Percentiles rank a stretch among this genome's conserved stretches.
Conservation (phyloP, 108 stramenopile genomes). For the Nannochloropsis oceanica region DNA sequence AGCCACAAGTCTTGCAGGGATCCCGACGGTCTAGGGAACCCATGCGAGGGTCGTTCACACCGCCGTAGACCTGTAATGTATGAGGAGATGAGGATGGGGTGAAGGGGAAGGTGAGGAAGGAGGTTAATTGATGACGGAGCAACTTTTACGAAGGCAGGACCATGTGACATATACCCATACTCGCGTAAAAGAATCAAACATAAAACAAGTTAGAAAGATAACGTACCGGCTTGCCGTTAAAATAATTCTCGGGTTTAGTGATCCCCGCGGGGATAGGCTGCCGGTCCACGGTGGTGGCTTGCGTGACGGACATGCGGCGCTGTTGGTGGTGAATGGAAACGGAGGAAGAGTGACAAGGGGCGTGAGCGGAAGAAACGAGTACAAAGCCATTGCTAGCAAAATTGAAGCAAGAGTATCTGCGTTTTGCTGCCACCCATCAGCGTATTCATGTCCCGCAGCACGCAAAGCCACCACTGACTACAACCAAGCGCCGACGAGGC, state of each 20-base stretch:
- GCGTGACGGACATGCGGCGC: conserved; percentile 80
- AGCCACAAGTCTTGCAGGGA: conserved; percentile 37
- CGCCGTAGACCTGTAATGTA: conserved; percentile 59
- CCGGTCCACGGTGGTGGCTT: conserved; percentile 73
- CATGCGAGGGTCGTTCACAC: conserved; percentile 90
- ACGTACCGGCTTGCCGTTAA: neutral
- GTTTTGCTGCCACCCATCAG: too few species aligned
- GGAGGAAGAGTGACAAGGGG: neutral
- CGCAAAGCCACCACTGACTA: too few species aligned
- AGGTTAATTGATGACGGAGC: conserved; percentile 52
- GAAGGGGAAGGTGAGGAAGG: conserved; percentile 11
- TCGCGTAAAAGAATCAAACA: too few species aligned
- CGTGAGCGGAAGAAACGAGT: neutral
- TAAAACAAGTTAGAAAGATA: too few species aligned
- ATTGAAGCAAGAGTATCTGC: too few species aligned
- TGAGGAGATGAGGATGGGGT: neutral
- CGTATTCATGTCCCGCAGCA: too few species aligned
- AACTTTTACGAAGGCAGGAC: neutral
- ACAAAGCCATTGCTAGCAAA: too few species aligned
- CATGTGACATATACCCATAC: too few species aligned
- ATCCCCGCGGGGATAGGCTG: conserved; percentile 78
- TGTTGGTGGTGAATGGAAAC: neutral
- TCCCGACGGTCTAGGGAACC: conserved; percentile 44
- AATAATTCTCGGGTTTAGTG: conserved; percentile 57
- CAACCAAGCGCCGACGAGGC: too few species aligned